Base-by-base conservation (phyloP, 2,329 filamentous ascomycete species). In the Alternaria solani region DNA sequence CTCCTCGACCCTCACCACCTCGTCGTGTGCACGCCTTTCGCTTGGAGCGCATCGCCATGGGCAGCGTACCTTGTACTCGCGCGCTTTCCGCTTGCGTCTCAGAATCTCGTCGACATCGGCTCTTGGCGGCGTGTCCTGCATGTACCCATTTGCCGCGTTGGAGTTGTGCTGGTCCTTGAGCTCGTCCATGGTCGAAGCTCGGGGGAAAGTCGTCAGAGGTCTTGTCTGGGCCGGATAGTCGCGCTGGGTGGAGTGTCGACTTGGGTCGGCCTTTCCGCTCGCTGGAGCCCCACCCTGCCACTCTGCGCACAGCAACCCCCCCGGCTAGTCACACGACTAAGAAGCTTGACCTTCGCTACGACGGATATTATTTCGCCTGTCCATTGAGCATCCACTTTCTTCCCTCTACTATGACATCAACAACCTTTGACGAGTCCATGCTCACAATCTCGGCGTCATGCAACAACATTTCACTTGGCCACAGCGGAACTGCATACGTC, bases 71-170 rank as follows among this genome's bases (percentile, higher is more conserved):
- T 84, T 84, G 75, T 84, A 83, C 73, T 84, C 82, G 30, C 82
- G 74, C 46, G 82, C 82, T 66, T 84, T 84, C 46, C 82, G 75
- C 73, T 84, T 84, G 67, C 81, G 76, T 23, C 81, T 76, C 67
- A 84, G 66, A 39, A 83, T 82, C 65, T 83, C 81, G 71, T 84
- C 81, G 57, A 84, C 82, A 55, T 83, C 81, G 52, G 78, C 73
- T 53, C 81, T 78, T 53, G 79, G 79, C 44, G 80, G 81, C 26
- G 75, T 71, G 44, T 78, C 75, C 28, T 71, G 72, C 56, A 75
- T 67, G 38, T 68, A 74, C 30, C 60, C 61, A 54, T 49, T 59
- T 11, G 65, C 41, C 55, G 70, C 61, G 61, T 69, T 64, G 52
- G 69, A 54, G 58, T 70, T 69, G 54, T 70, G 67, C 62, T 68